A percentile compares a stretch with the other conserved stretches of the same genome.
Conservation (phyloP, 768 basidiomycete species). For the Leccinum ochraceum region DNA sequence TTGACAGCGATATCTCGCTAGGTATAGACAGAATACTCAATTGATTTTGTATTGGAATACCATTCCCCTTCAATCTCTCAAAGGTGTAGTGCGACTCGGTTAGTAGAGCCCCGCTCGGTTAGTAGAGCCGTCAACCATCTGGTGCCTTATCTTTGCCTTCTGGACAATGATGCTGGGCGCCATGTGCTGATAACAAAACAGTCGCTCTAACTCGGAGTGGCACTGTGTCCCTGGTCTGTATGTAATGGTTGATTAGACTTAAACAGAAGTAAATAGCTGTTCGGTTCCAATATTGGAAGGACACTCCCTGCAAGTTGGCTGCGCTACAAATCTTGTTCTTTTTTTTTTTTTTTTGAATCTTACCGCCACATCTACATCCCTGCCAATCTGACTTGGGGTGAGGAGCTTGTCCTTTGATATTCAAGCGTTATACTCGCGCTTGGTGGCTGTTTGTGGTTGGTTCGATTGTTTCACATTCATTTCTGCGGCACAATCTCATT, state of each 20-base stretch:
- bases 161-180: background rate
- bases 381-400: background rate
- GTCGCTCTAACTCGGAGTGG: background rate
- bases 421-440: slow-evolving; percentile 9
- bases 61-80: background rate
- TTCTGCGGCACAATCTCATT: slow-evolving; percentile 11
- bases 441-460: slow-evolving; percentile 1
- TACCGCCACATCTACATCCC: background rate
- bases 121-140: background rate
- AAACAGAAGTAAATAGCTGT: slow-evolving; percentile 28
- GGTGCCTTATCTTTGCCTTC: background rate
- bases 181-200: background rate
- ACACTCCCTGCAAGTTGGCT: background rate
- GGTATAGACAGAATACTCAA: slow-evolving; percentile 26
- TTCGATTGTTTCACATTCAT: slow-evolving; percentile 6
- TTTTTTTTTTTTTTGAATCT: background rate
- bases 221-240: background rate
- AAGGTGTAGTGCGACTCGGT: background rate
- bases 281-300: slow-evolving; percentile 3
- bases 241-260: slow-evolving; percentile 21
- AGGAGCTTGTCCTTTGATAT: background rate
- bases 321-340: background rate
- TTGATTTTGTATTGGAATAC: slow-evolving; percentile 19
- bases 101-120: background rate
- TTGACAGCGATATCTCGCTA: slow-evolving; percentile 30